phyloP scores from a whole-genome alignment of 2,329 filamentous ascomycete genomes.

The Trichoderma gracile region DNA sequence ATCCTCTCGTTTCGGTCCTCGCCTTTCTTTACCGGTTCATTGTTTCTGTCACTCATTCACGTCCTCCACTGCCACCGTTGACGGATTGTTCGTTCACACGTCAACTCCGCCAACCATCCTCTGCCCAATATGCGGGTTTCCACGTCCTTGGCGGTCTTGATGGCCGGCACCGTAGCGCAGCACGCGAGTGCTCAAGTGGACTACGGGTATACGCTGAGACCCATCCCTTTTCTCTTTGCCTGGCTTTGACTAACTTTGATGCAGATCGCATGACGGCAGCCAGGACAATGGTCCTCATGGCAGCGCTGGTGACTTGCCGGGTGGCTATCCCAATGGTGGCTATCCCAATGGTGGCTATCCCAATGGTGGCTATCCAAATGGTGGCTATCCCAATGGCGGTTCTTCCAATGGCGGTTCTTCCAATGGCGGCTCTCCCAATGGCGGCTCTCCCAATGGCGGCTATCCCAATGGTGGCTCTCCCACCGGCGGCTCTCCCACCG shows the following conservation, averaged over 20 bases:
- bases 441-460: not conserved
- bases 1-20: slow-evolving; percentile 19
- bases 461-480: slow-evolving; percentile 1
- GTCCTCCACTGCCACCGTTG: slow-evolving; percentile 9
- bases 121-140: slow-evolving; percentile 43
- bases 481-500: slow-evolving; percentile 15
- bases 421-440: not conserved
- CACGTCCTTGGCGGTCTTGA: slow-evolving; percentile 40
- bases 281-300: slow-evolving; percentile 7
- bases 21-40: slow-evolving; percentile 28
- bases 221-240: not conserved
- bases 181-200: slow-evolving; percentile 37
- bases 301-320: slow-evolving; percentile 18
- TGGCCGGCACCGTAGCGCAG: slow-evolving; percentile 40
- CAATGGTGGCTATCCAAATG: slow-evolving; percentile 17
- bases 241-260: slow-evolving; percentile 7
- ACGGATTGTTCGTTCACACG: slow-evolving; percentile 4
- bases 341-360: not conserved
- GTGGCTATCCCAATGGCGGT: slow-evolving; percentile 3
- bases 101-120: slow-evolving; percentile 23
- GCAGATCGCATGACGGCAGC: slow-evolving; percentile 26
- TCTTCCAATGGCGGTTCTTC: slow-evolving; percentile 5
- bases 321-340: not conserved
- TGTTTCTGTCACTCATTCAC: slow-evolving; percentile 5
- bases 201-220: slow-evolving; percentile 37